Conservation (phyloP, 495 filamentous ascomycete genomes). For the Neurospora discreta region DNA sequence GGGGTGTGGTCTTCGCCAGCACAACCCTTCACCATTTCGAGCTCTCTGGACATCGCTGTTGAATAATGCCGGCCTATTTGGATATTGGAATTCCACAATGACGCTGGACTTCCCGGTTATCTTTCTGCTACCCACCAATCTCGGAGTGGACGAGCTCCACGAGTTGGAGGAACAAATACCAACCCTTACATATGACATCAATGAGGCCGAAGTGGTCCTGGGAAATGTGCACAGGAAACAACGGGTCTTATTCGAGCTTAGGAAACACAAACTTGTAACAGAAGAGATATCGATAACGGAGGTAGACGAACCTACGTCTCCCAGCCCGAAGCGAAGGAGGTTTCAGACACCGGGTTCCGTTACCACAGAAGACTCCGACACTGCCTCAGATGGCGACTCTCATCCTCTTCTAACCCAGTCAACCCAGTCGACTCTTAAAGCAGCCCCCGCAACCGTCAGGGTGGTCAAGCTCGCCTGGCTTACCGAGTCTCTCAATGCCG, state of each 20-base stretch:
- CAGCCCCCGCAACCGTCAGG: slow-evolving; percentile 33
- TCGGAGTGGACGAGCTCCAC: slow-evolving; percentile 49
- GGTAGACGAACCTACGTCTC: slow-evolving; percentile 2
- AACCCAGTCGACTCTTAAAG: background rate
- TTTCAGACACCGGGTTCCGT: slow-evolving; percentile 1
- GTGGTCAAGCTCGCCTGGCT: slow-evolving; percentile 76
- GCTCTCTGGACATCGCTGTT: background rate
- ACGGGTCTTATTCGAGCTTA: slow-evolving; percentile 67
- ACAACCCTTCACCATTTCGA: background rate
- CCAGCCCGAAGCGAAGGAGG: slow-evolving; percentile 28
- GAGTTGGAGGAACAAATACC: slow-evolving; percentile 52
- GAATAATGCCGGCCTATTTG: background rate
- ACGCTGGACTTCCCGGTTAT: slow-evolving; percentile 49
- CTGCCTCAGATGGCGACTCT: slow-evolving; percentile 23
- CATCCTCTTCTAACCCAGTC: background rate
- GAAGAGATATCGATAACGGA: slow-evolving; percentile 40
- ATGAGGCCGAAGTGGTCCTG: slow-evolving; percentile 63
- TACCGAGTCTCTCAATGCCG: slow-evolving; percentile 44
- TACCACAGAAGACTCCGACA: slow-evolving; percentile 26
- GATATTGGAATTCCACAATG: slow-evolving; percentile 2
- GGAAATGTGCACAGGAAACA: slow-evolving; percentile 56
- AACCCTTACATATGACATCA: slow-evolving; percentile 57
- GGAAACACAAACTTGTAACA: slow-evolving; percentile 45
- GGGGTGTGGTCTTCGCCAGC: background rate
- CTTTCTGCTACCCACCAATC: slow-evolving; percentile 62